Evolutionary conservation across 306 rosid species (phyloP), one percentile per base, ranked within the genome.

Genomic region (Vigna mungo): DNA sequence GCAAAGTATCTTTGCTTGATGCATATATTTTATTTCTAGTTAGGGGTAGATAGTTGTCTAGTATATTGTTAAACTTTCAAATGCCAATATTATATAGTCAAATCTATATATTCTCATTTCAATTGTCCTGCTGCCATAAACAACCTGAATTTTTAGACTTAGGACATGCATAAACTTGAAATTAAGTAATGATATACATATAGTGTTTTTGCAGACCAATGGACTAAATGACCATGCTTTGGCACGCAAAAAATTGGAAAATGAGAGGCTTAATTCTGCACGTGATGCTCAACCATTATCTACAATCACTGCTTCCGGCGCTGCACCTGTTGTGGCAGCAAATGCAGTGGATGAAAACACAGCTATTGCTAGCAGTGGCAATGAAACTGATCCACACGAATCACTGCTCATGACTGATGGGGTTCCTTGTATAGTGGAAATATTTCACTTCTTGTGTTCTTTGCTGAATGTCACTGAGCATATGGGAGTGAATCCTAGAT

Each of bases 401-500:
- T 69, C 86, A 71, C 88, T 79, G 71, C 81, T 80, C 13, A 83
- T 88, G 91, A 82, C 81, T 63, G 91, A 84, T 67, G 96, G 98
- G 72, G 91, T 88, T 52, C 88, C 94, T 20, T 90, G 98, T 89
- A 93, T 93, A 96, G 96, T 93, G 86, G 96, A 93, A 81, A 93
- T 89, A 82, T 91, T 93, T 77, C 89, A 89, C 78, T 93, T 93
- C 84, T 85, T 93, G 52, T 93, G 98, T 75, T 89, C 91, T 75
- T 81, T 91, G 88, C 81, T 90, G 79, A 89, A 89, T 90, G 83
- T 89, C 74, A 86, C 81, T 81, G 94, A 93, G 90, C 87, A 88
- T 78, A 82, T 81, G 85, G 98, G 89, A 74, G 61, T 81, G 82
- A 87, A 82, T 70, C 81, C 93, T 21, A 85, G 91, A 80, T 86